phyloP scores from a whole-genome alignment of 805 yeast species.

The Ogataea pini region DNA sequence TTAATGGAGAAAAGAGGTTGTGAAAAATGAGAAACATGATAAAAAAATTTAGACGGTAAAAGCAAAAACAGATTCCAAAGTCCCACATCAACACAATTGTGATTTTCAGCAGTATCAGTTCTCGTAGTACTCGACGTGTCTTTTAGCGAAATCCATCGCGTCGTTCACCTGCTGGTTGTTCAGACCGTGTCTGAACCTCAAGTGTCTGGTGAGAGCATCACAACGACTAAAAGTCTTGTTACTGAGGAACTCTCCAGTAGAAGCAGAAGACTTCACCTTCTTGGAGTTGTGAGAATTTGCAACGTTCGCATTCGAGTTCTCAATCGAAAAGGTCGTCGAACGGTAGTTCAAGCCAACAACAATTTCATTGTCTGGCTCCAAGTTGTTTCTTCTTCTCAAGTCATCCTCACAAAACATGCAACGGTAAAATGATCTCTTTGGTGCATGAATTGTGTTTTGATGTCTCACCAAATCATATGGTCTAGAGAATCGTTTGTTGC shows the following conservation, averaged over 20 bases:
- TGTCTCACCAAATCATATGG: conserved; percentile 94
- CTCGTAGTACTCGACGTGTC: conserved; percentile 63
- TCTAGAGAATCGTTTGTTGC: conserved; percentile 82
- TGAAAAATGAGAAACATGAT: neutral
- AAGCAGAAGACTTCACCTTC: conserved; percentile 37
- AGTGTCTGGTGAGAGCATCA: conserved; percentile 92
- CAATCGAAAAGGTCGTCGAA: conserved; percentile 27
- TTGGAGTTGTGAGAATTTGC: conserved; percentile 37
- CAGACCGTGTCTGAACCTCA: conserved; percentile 84
- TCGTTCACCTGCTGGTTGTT: conserved; percentile 66
- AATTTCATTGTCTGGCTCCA: conserved; percentile 49
- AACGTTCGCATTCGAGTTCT: conserved; percentile 32
- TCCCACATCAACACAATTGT: neutral
- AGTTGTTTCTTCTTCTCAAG: conserved; percentile 44
- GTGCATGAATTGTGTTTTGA: conserved; percentile 94
- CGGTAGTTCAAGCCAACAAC: conserved; percentile 34
- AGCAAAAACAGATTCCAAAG: conserved; percentile 4
- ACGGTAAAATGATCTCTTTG: conserved; percentile 78
- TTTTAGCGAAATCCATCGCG: conserved; percentile 74
- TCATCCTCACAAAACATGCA: conserved; percentile 84
- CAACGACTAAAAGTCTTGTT: conserved; percentile 84
- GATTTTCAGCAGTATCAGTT: conserved; percentile 16
- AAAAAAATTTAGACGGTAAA: neutral
- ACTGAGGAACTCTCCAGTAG: conserved; percentile 31
- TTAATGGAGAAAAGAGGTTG: conserved; percentile 6